Conservation (phyloP, 495 filamentous ascomycete species). For the Aspergillus cristatus region DNA sequence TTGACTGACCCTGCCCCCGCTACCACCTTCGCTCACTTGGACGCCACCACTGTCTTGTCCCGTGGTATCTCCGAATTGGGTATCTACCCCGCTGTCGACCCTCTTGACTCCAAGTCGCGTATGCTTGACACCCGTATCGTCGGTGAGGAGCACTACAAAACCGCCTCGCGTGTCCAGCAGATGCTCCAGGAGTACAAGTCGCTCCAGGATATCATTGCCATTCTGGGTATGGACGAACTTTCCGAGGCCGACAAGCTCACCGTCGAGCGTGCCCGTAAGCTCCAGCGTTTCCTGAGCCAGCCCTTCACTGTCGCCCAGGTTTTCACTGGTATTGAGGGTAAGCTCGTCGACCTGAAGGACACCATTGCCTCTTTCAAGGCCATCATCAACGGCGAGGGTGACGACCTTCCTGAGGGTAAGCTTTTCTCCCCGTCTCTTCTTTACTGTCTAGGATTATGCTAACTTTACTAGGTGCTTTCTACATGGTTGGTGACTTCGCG, state of each 20-base stretch:
- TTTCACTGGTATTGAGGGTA: conserved; percentile 98
- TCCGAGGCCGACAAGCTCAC: conserved; percentile 98
- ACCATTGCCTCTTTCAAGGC: conserved; percentile 96
- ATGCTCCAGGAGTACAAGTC: conserved; percentile 99
- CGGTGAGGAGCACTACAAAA: conserved; percentile 94
- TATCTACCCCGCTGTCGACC: conserved; percentile 99
- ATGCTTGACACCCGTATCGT: conserved; percentile 99
- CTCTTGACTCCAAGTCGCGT: conserved; percentile 98
- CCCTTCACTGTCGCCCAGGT: conserved; percentile 98
- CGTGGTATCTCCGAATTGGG: conserved; percentile 99
- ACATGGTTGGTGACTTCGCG: conserved; percentile 96
- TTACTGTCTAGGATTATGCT: conserved; percentile 2
- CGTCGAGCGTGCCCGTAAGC: conserved; percentile 98
- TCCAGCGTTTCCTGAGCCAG: conserved; percentile 98
- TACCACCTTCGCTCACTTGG: conserved; percentile 99
- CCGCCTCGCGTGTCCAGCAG: conserved; percentile 89
- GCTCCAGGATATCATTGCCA: conserved; percentile 99
- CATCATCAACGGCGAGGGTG: conserved; percentile 90
- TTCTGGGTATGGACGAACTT: conserved; percentile 99
- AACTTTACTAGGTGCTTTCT: conserved; percentile 58
- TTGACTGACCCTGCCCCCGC: conserved; percentile 99
- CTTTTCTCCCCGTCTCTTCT: not conserved
- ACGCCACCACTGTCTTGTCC: conserved; percentile 99
- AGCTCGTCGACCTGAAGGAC: conserved; percentile 95
- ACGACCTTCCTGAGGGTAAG: conserved; percentile 84